Percentiles rank a stretch among this genome's conserved stretches.
Conservation (phyloP, 495 filamentous ascomycete species). For the Podospora sp. region DNA sequence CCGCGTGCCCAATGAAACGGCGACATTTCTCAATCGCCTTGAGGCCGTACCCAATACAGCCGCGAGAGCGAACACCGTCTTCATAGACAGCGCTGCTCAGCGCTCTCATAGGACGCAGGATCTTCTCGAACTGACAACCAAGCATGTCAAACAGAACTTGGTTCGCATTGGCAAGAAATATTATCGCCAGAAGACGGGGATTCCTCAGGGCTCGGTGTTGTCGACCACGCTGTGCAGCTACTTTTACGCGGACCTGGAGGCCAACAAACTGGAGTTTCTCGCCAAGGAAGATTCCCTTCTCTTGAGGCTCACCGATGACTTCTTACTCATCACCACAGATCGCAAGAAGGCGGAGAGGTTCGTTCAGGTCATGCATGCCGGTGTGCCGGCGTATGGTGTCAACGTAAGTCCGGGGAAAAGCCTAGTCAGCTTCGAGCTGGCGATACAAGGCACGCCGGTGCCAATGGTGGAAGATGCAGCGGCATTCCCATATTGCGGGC, state of each 20-base stretch:
- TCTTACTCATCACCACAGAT: conserved; percentile 80
- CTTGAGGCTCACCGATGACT: conserved; percentile 86
- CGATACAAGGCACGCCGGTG: conserved; percentile 58
- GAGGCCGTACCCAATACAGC: conserved; percentile 47
- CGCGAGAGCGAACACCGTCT: conserved; percentile 68
- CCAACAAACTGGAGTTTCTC: conserved; percentile 67
- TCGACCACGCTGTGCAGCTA: conserved; percentile 89
- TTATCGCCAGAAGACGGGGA: conserved; percentile 84
- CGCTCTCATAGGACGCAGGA: conserved; percentile 55
- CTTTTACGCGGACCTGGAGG: conserved; percentile 88
- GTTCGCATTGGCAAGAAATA: conserved; percentile 88
- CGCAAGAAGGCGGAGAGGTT: conserved; percentile 66
- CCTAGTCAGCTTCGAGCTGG: conserved; percentile 80
- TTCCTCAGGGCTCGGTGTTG: conserved; percentile 89
- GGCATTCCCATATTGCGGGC: conserved; percentile 87
- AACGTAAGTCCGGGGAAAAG: conserved; percentile 75
- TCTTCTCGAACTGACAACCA: conserved; percentile 68
- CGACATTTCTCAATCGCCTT: conserved; percentile 58
- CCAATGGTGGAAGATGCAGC: conserved; percentile 46
- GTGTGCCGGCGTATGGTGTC: conserved; percentile 78
- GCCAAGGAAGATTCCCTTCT: conserved; percentile 60
- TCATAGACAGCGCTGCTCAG: conserved; percentile 64
- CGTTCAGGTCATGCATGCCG: conserved; percentile 74
- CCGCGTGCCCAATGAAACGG: conserved; percentile 50
- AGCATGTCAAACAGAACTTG: conserved; percentile 81